Conservation (phyloP, 208 protist genomes). For the Trichomonas tenax region DNA sequence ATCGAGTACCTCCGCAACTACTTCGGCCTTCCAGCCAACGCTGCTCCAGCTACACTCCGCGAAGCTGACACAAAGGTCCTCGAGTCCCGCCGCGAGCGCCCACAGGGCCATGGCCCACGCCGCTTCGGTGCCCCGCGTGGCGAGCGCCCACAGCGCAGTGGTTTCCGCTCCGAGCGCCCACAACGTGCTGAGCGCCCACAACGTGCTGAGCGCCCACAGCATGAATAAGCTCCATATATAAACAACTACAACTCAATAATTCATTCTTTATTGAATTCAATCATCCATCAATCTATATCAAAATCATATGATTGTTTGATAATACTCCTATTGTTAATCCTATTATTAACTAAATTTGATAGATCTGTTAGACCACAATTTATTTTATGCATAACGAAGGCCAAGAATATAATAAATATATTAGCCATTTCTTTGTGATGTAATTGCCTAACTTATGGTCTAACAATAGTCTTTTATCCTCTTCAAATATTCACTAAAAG, state of each 20-base stretch:
- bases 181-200: neutral
- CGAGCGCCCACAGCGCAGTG: neutral
- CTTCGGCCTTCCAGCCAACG: neutral
- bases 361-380: too few relatives aligned
- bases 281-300: too few relatives aligned
- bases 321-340: too few relatives aligned
- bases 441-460: too few relatives aligned
- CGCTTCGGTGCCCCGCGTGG: neutral
- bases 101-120: neutral
- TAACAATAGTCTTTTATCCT: too few relatives aligned
- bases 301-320: too few relatives aligned
- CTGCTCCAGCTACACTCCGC: neutral
- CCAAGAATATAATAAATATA: too few relatives aligned
- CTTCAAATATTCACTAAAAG: too few relatives aligned
- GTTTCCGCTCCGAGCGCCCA: neutral
- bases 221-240: neutral
- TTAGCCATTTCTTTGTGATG: too few relatives aligned
- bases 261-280: too few relatives aligned
- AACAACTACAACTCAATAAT: neutral
- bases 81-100: neutral
- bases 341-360: too few relatives aligned
- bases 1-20: neutral
- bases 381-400: too few relatives aligned
- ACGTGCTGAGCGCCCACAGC: neutral
- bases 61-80: neutral